Evolutionary conservation across 2,329 filamentous ascomycete genomes (phyloP).

Genomic region (Aspergillus novofumigatus): DNA sequence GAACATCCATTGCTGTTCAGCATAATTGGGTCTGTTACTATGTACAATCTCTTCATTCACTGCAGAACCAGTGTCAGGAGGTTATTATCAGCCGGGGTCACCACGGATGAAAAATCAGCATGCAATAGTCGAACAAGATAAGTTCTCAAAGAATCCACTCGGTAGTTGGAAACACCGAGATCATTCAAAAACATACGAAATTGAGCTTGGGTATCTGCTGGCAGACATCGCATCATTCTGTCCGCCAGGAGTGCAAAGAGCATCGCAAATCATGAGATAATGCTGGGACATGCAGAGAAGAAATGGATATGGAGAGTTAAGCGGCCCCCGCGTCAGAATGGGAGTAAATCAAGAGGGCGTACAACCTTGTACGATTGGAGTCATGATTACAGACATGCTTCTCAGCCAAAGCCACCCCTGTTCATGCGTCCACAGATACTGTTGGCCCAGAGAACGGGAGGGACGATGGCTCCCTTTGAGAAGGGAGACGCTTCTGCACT

Average conservation of each 20-base stretch:
- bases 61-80: not conserved
- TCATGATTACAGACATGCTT: not conserved
- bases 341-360: not conserved
- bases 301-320: not conserved
- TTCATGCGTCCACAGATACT: constrained; percentile 32
- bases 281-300: not conserved
- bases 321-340: not conserved
- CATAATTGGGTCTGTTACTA: not conserved
- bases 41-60: not conserved
- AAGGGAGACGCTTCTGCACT: constrained; percentile 20
- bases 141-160: not conserved
- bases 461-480: constrained; percentile 21
- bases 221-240: constrained; percentile 13
- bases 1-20: not conserved
- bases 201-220: constrained; percentile 32
- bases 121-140: not conserved
- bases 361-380: not conserved
- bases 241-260: constrained; percentile 16
- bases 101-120: not conserved
- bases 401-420: not conserved
- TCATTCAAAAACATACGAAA: not conserved
- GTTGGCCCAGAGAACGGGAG: constrained; percentile 23
- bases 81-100: not conserved
- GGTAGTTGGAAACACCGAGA: not conserved
- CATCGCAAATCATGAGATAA: constrained; percentile 1